Percentiles rank a stretch among this genome's conserved stretches.
Evolutionary conservation across 768 basidiomycete genomes (phyloP).

Genomic region (Lactarius deliciosus): DNA sequence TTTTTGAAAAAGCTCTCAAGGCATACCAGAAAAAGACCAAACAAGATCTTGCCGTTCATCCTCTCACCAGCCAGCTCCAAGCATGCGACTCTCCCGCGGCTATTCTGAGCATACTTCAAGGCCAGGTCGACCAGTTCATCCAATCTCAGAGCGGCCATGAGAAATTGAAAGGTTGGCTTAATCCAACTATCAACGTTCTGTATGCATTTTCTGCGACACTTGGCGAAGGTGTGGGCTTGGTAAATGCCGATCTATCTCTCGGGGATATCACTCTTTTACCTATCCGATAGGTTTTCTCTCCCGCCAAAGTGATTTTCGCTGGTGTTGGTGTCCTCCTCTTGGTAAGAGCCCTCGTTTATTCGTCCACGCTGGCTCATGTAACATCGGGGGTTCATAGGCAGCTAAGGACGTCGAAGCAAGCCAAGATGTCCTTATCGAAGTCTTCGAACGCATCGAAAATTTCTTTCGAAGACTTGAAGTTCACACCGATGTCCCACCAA

Average conservation of each 20-base stretch:
- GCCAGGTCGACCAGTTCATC: too few relatives aligned
- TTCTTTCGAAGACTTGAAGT: conserved; percentile 1
- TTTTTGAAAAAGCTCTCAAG: too few relatives aligned
- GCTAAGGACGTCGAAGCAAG: not conserved
- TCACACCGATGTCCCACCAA: not conserved
- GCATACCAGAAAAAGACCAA: too few relatives aligned
- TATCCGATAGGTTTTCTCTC: not conserved
- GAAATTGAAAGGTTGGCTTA: too few relatives aligned
- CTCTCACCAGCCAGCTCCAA: too few relatives aligned
- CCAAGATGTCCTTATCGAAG: not conserved
- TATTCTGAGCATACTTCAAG: too few relatives aligned
- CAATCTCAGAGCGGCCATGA: too few relatives aligned
- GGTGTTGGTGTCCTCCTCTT: not conserved
- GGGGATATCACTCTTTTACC: not conserved
- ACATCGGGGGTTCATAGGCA: not conserved
- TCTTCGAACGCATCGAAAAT: not conserved
- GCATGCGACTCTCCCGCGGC: too few relatives aligned
- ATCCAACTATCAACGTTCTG: not conserved
- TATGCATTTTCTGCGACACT: not conserved
- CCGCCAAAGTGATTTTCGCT: not conserved
- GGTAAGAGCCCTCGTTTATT: not conserved
- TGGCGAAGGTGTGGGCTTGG: not conserved
- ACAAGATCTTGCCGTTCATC: too few relatives aligned
- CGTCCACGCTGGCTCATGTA: not conserved
- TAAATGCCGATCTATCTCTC: not conserved